Evolutionary conservation across 2,329 filamentous ascomycete species (phyloP), one percentile per base, ranked within the genome.

Genomic region (Trichoderma breve): DNA sequence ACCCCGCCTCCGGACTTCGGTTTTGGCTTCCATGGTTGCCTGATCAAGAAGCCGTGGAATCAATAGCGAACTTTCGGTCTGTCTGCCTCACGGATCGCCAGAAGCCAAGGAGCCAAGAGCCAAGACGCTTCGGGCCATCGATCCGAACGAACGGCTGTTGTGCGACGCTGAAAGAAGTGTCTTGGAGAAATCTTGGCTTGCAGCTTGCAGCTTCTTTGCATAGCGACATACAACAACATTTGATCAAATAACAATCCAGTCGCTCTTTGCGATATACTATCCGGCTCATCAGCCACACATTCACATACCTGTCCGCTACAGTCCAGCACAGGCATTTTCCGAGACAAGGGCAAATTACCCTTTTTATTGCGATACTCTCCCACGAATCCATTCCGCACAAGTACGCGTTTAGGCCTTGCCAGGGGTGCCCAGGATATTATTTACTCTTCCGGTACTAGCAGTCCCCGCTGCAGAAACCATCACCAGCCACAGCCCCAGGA

Each of bases 401-500:
- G 32, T 62, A 68, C 65, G 66, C 66, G 66, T 69, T 47, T 61
- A 28, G 53, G 30, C 57, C 57, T 47, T 58, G 66, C 36, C 66
- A 68, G 39, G 53, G 66, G 65, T n/a, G 12, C 53, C 55, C 55
- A 24, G 66, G 55, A 69, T 32, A 69, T 67, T 53, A 53, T 24
- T 39, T 34, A 60, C 57, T 55, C 43, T 15, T 53, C 53, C 57
- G 57, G 57, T 30, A 21, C 30, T 34, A 60, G 57, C 26, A 32
- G 28, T 60, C 57, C 57, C 57, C 57, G 30, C 57, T 24, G 6
- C 18, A 30, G 57, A 60, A 32, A 30, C 57, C 57, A 34, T 60
- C 32, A 53, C 63, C 47, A 65, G 63, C 63, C 63, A 55, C 63
- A 65, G 63, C 63, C 63, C 63, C 63, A 26, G 63, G 43, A 65